Conservation (phyloP, 1,284 basidiomycete genomes). For the Ceratorhiza oryzae-sativae region DNA sequence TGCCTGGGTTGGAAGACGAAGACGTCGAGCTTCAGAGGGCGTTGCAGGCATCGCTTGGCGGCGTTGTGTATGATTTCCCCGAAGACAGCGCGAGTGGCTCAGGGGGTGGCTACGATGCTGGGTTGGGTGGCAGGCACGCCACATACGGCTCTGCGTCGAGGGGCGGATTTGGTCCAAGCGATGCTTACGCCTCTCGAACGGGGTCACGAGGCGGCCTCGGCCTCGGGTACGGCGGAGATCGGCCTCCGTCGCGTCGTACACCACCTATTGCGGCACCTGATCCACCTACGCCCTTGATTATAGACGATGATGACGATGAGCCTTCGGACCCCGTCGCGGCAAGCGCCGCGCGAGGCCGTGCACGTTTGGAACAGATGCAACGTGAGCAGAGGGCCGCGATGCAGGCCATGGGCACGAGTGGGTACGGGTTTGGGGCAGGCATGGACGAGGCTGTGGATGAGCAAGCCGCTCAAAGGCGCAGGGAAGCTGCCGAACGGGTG, state of each 20-base stretch:
- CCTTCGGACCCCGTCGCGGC: slow-evolving; percentile 69
- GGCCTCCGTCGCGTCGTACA: background rate
- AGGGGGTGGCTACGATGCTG: background rate
- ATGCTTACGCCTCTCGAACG: background rate
- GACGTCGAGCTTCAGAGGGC: slow-evolving; percentile 88
- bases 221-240: slow-evolving; percentile 11
- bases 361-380: slow-evolving; percentile 69
- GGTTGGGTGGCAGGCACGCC: too few relatives aligned
- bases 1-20: slow-evolving; percentile 71
- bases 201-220: background rate
- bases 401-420: slow-evolving; percentile 62
- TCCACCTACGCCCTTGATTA: slow-evolving; percentile 45
- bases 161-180: too few relatives aligned
- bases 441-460: slow-evolving; percentile 37
- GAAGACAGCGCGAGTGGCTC: background rate
- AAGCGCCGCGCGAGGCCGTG: slow-evolving; percentile 68
- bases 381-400: slow-evolving; percentile 73
- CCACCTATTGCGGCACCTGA: background rate
- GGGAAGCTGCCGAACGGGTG: slow-evolving; percentile 38
- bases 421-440: slow-evolving; percentile 47
- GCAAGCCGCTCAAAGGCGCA: slow-evolving; percentile 43
- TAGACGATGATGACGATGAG: slow-evolving; percentile 46
- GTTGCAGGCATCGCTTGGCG: slow-evolving; percentile 73
- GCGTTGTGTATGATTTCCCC: background rate
- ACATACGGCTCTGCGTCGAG: too few relatives aligned